These are phyloP conservation scores for Kodamaea fukazawae DNA, from an alignment of 805 yeast genomes.

Conservation along the genomic window DNA sequence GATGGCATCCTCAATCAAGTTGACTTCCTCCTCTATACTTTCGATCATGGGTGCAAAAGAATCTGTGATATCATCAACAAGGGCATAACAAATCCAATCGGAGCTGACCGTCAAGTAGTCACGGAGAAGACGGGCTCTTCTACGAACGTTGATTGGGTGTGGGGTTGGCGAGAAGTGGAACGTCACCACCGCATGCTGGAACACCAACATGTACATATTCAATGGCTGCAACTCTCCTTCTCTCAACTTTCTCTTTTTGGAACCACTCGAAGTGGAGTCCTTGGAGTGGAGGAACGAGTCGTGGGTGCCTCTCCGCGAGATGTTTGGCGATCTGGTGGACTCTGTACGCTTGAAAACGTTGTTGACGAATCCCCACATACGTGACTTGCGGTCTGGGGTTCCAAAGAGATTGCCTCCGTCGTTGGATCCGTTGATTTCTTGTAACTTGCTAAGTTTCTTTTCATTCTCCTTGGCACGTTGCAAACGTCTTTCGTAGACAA, in stretches of 20 bases:
- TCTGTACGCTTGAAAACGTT: constrained; percentile 11
- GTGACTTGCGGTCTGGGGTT: constrained; percentile 14
- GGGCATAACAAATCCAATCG: constrained; percentile 96
- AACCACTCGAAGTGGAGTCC: constrained; percentile 20
- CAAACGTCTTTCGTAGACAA: constrained; percentile 67
- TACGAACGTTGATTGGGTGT: constrained; percentile 91
- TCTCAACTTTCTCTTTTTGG: constrained; percentile 32
- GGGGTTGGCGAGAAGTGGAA: constrained; percentile 95
- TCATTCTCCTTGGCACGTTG: constrained; percentile 49
- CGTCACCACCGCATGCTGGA: constrained; percentile 85
- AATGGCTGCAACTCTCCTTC: constrained; percentile 76
- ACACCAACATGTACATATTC: constrained; percentile 90
- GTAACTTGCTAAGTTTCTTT: constrained; percentile 34
- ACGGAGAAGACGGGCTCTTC: constrained; percentile 82
- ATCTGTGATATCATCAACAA: constrained; percentile 95
- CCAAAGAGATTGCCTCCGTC: constrained; percentile 19
- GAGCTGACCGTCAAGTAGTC: constrained; percentile 89
- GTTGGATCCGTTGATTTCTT: constrained; percentile 25
- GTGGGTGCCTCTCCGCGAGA: constrained; percentile 5
- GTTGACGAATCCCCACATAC: constrained; percentile 12
- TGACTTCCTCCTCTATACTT: constrained; percentile 90
- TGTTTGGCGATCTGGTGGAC: constrained; percentile 6
- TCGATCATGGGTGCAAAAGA: constrained; percentile 97
- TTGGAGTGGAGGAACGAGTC: constrained; percentile 11
- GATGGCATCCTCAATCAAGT: constrained; percentile 90